phyloP scores from a whole-genome alignment of 352 stramenopile genomes.

The Peronosclerospora sorghi region DNA sequence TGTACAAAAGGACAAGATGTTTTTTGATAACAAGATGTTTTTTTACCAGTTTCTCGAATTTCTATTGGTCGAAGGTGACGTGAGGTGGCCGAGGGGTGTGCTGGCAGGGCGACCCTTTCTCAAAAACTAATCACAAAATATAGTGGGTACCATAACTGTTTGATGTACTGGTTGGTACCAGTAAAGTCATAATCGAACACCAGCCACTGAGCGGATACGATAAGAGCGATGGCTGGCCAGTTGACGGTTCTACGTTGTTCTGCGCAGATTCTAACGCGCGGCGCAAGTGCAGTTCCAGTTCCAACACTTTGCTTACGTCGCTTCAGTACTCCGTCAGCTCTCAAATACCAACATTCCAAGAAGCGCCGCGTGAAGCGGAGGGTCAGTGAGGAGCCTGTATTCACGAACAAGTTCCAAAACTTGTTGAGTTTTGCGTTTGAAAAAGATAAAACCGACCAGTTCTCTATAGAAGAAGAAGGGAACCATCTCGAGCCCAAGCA shows the following conservation, averaged over 20 bases:
- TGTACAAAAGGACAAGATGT: too few species aligned
- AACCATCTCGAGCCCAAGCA: not conserved
- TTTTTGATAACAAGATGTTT: too few species aligned
- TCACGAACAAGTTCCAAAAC: conserved; percentile 82
- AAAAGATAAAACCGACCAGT: conserved; percentile 12
- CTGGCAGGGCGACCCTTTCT: too few species aligned
- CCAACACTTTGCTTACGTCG: conserved; percentile 11
- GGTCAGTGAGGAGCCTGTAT: conserved; percentile 27
- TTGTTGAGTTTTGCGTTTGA: conserved; percentile 65
- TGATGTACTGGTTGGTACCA: too few species aligned
- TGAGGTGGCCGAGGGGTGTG: too few species aligned
- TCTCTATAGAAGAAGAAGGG: too few species aligned
- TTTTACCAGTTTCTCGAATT: too few species aligned
- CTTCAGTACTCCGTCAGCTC: conserved; percentile 13
- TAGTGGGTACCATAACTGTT: too few species aligned
- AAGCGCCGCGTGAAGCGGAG: conserved; percentile 12
- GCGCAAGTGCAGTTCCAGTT: not conserved
- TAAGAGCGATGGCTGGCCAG: conserved; percentile 24
- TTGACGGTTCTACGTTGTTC: conserved; percentile 33
- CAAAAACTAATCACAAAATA: too few species aligned
- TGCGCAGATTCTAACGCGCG: conserved; percentile 8
- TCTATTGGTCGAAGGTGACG: too few species aligned
- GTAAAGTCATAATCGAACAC: too few species aligned
- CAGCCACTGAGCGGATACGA: conserved; percentile 16
- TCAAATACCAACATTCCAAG: conserved; percentile 10